These are phyloP conservation scores for Penicillium desertorum DNA, from an alignment of 495 filamentous ascomycete genomes.

Conservation along the genomic window DNA sequence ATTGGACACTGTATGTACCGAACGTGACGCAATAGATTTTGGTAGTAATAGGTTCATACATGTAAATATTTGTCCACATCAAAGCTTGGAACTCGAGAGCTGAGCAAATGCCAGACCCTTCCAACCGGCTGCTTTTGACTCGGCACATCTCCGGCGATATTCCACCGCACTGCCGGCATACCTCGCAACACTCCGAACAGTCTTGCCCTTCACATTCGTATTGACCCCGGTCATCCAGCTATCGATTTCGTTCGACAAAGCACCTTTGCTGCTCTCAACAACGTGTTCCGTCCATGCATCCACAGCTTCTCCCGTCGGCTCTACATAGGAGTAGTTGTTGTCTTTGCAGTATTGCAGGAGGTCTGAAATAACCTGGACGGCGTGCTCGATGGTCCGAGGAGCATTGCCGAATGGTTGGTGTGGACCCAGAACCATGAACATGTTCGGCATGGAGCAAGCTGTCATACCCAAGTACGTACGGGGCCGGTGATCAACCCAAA, in stretches of 20 bases:
- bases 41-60: not conserved
- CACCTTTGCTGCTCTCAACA: constrained; percentile 20
- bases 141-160: constrained; percentile 24
- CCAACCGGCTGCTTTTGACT: constrained; percentile 21
- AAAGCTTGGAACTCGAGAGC: constrained; percentile 2
- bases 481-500: constrained; percentile 27
- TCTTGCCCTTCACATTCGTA: constrained; percentile 33
- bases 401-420: constrained; percentile 31
- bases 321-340: constrained; percentile 21
- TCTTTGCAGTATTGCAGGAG: constrained; percentile 23
- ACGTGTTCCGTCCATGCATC: constrained; percentile 26
- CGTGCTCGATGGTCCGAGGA: constrained; percentile 24
- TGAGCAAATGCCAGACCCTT: constrained; percentile 16
- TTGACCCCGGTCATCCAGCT: constrained; percentile 42
- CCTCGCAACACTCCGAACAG: constrained; percentile 31
- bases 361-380: constrained; percentile 21
- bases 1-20: not conserved
- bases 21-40: not conserved
- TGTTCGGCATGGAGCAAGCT: constrained; percentile 33
- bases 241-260: constrained; percentile 23
- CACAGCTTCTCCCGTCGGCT: constrained; percentile 19
- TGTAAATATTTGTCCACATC: not conserved
- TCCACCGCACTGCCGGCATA: constrained; percentile 27
- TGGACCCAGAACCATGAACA: constrained; percentile 38
- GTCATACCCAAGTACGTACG: constrained; percentile 32